Evolutionary conservation across 257 asterid species (phyloP), one percentile per base, ranked within the genome.

Genomic region (Coffea eugenioides): DNA sequence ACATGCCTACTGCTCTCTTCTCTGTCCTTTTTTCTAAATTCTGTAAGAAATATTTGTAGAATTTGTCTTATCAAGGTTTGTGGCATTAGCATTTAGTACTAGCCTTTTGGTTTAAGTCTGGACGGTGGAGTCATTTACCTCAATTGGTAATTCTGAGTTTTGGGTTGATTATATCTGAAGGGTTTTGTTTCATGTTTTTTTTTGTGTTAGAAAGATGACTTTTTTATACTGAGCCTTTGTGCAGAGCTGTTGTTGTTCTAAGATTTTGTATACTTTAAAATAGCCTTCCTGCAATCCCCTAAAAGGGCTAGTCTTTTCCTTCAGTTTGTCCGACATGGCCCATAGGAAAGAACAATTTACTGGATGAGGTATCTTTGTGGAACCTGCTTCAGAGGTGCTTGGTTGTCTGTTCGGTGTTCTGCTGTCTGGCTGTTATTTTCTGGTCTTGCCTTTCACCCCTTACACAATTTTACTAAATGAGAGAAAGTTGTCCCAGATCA

Each of bases 1-100:
- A 89, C 80, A 15, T 56, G 12, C 77, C 77, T 56, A 68, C 59
- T 74, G 36, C 46, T 73, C 34, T 51, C 56, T 66, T 27, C 18
- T 21, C 49, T 15, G 0, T n/a, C 64, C 31, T 21, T 27, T 3
- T 14, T 23, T 48, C 25, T 74, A 20, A 10, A 12, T 3, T 2
- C 69, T 68, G 2, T 41, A 27, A 52, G 43, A 18, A 21, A 0
- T 59, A 69, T 59, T 16, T 59, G 1, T 48, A 23, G 25, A 16
- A 13, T 14, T 25, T 46, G 8, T 49, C 11, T 6, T 65, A 27
- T 31, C 68, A 25, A 27, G 59, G n/a, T 59, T 25, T 49, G 62
- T 18, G 59, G 9, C 8, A 21, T 21, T 57, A 6, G 20, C 8
- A 16, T 56, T 16, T 56, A 18, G 23, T 56, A 52, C 62, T 8